These are phyloP conservation scores for Neofusicoccum sp. DNA, from an alignment of 2,329 filamentous ascomycete genomes.

Conservation along the genomic window DNA sequence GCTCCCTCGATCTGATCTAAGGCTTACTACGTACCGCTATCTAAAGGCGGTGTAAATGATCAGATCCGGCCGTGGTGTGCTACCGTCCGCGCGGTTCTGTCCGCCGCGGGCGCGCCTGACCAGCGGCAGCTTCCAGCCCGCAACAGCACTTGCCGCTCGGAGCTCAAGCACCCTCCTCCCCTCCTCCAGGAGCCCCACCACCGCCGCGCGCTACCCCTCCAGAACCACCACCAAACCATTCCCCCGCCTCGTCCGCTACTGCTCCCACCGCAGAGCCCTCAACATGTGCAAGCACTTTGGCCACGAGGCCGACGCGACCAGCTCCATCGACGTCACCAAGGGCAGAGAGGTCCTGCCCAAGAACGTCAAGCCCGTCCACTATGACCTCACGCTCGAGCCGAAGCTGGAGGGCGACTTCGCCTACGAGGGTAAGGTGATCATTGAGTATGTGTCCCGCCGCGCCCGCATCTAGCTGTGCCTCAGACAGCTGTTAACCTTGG, in stretches of 20 bases:
- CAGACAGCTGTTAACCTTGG: conserved; percentile 24
- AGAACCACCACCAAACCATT: background rate
- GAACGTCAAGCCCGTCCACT: conserved; percentile 90
- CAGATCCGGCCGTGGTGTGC: conserved; percentile 10
- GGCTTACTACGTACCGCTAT: background rate
- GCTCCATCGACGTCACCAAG: conserved; percentile 59
- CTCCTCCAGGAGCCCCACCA: conserved; percentile 3
- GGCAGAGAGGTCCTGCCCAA: conserved; percentile 83
- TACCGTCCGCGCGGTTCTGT: conserved; percentile 4
- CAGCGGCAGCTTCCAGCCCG: background rate
- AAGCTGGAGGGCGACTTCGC: conserved; percentile 77
- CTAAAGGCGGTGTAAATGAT: conserved; percentile 13
- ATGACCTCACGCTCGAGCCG: conserved; percentile 87
- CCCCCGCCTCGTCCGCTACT: conserved; percentile 50
- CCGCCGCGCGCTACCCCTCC: conserved; percentile 6
- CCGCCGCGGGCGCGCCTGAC: conserved; percentile 10
- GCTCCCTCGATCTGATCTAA: conserved; percentile 12
- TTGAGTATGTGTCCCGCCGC: conserved; percentile 58
- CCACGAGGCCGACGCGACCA: conserved; percentile 51
- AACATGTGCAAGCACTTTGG: conserved; percentile 66
- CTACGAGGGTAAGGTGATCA: conserved; percentile 79
- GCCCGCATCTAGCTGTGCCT: background rate
- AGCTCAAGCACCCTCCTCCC: conserved; percentile 12
- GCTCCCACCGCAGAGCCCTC: conserved; percentile 65
- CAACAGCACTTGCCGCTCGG: conserved; percentile 5